Conservation (phyloP, 2,329 filamentous ascomycete species). For the Trichoderma sp. region DNA sequence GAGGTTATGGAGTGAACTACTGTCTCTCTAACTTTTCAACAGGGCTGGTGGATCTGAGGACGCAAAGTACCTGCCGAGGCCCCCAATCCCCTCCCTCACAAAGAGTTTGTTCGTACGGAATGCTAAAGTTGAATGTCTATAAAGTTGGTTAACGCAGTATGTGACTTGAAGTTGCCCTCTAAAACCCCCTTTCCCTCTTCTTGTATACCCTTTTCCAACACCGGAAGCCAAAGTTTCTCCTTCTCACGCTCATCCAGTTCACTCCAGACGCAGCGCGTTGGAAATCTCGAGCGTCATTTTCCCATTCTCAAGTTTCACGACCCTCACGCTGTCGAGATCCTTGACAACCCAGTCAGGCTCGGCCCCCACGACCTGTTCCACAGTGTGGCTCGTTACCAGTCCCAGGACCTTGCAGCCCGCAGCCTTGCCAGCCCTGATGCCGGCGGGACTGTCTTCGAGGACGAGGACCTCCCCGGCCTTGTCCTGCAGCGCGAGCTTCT, state of each 20-base stretch:
- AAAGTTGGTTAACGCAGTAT: not conserved
- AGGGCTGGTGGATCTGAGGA: conserved; percentile 18
- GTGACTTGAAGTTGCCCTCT: conserved; percentile 5
- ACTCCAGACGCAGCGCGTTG: conserved; percentile 55
- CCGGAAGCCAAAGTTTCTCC: not conserved
- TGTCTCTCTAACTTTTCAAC: not conserved
- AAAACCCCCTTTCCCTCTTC: not conserved
- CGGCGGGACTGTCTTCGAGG: conserved; percentile 86
- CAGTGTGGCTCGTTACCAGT: conserved; percentile 80
- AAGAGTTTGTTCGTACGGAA: conserved; percentile 12
- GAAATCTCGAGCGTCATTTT: conserved; percentile 68
- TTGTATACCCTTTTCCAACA: not conserved
- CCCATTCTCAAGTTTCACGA: conserved; percentile 62
- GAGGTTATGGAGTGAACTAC: not conserved
- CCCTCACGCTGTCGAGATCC: conserved; percentile 74
- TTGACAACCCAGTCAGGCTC: conserved; percentile 86
- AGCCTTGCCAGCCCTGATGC: conserved; percentile 79
- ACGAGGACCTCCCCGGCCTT: conserved; percentile 66
- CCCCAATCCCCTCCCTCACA: not conserved
- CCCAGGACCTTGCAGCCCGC: conserved; percentile 85
- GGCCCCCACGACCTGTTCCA: conserved; percentile 71
- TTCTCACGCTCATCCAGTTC: conserved; percentile 14
- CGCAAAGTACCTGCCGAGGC: not conserved
- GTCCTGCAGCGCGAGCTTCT: conserved; percentile 59
- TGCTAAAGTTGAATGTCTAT: conserved; percentile 3